Evolutionary conservation across 176 grass and related monocot genomes (phyloP).

Genomic region (Bromus sterilis): DNA sequence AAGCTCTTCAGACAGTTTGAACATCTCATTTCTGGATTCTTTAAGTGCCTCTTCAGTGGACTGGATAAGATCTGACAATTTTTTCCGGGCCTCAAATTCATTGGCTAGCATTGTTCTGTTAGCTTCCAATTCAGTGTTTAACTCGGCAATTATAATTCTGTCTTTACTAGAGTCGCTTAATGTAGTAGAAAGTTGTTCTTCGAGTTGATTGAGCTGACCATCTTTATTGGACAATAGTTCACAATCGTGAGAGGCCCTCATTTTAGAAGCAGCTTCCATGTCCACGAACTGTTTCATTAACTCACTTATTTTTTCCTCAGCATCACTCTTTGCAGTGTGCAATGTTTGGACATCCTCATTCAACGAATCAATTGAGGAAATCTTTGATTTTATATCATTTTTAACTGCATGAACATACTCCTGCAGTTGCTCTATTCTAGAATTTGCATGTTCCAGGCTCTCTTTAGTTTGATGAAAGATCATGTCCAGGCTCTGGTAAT

Average conservation of each 20-base stretch:
- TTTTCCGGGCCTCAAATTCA: slow-evolving; percentile 44
- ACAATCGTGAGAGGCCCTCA: slow-evolving; percentile 46
- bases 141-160: slow-evolving; percentile 38
- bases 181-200: slow-evolving; percentile 66
- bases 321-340: slow-evolving; percentile 38
- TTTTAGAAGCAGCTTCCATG: slow-evolving; percentile 55
- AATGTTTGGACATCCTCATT: slow-evolving; percentile 50
- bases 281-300: slow-evolving; percentile 44
- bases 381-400: slow-evolving; percentile 62
- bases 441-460: slow-evolving; percentile 51
- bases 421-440: slow-evolving; percentile 63
- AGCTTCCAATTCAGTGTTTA: slow-evolving; percentile 52
- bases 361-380: slow-evolving; percentile 55
- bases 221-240: slow-evolving; percentile 69
- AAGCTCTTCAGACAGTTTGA: slow-evolving; percentile 59
- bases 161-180: slow-evolving; percentile 43
- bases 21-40: slow-evolving; percentile 58
- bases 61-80: slow-evolving; percentile 48
- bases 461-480: slow-evolving; percentile 51
- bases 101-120: slow-evolving; percentile 54
- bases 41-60: slow-evolving; percentile 53
- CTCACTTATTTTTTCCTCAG: slow-evolving; percentile 49
- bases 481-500: slow-evolving; percentile 43
- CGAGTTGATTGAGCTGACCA: slow-evolving; percentile 45
- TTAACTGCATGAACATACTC: slow-evolving; percentile 47